Evolutionary conservation across 306 rosid species (phyloP), one percentile per base, ranked within the genome.

Genomic region (Quercus wislizeni): DNA sequence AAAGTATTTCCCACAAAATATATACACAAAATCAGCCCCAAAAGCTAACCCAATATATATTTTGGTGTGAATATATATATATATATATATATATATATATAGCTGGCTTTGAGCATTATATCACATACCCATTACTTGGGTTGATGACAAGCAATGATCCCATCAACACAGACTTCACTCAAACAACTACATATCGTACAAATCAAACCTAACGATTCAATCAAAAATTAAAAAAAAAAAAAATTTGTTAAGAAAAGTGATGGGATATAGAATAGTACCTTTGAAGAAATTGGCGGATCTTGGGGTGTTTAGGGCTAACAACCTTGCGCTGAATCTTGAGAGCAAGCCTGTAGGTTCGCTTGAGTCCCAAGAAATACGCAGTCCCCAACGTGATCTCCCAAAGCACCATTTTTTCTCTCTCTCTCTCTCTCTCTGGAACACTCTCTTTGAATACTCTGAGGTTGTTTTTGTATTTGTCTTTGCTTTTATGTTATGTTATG

Each of bases 361-460:
- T 85, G 28, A 95, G 86, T 14, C 99, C 99, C 88, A 95, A 55
- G 83, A 95, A 95, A 85, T 92, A 95, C 27, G 99, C 98, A 52
- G 98, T 92, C 71, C 85, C 98, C 17, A 92, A 79, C n/a, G 99
- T 89, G 83, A 95, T 89, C 88, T 95, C 99, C 99, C 96, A 95
- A 5, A 95, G 85, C 88, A 95, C 99, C 99, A 95, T 92, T 76
- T n/a, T 81, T 62, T 21, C 41, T 21, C 23, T 21, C 23, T 21
- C 23, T 21, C 23, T 8, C 43, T 57, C 7, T 30, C 59, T 21
- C 43, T 8, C 46, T 57, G n/a, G 69, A 67, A 52, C 63, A 30
- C 21, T 73, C 28, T 43, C 69, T 18, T 54, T 41, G 46, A 41
- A 0, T 41, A 41, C 2, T 38, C 46, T 41, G 12, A 8, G 46